Conservation (phyloP, 2,329 filamentous ascomycete genomes). For the Ramichloridium luteum region DNA sequence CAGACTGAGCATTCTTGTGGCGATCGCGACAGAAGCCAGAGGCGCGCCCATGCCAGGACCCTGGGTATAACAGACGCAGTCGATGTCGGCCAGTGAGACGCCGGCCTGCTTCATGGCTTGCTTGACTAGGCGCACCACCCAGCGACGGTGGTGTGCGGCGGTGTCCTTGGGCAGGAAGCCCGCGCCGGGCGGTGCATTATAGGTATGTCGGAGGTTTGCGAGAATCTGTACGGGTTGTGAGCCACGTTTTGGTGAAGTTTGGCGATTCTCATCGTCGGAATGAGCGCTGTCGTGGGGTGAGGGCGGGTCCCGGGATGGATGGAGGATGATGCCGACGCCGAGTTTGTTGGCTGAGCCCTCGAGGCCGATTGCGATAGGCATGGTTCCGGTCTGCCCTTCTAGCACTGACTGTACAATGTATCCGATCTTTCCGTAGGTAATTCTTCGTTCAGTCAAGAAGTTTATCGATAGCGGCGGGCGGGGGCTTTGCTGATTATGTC, state of each 20-base stretch:
- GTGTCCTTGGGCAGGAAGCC: slow-evolving; percentile 97
- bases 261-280: slow-evolving; percentile 19
- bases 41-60: slow-evolving; percentile 96
- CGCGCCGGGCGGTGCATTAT: slow-evolving; percentile 77
- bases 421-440: no score
- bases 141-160: slow-evolving; percentile 75
- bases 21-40: slow-evolving; percentile 73
- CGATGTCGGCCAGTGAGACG: slow-evolving; percentile 52
- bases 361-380: slow-evolving; percentile 54
- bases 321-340: slow-evolving; percentile 81
- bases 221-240: slow-evolving; percentile 54
- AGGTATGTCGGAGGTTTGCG: slow-evolving; percentile 90
- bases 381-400: no score
- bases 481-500: no score
- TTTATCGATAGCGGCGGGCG: no score
- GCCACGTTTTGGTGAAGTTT: slow-evolving; percentile 9
- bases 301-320: slow-evolving; percentile 39
- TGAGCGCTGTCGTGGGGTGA: slow-evolving; percentile 26
- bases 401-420: no score
- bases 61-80: slow-evolving; percentile 91
- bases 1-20: slow-evolving; percentile 65
- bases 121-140: slow-evolving; percentile 72
- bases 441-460: no score
- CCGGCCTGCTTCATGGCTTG: slow-evolving; percentile 61
- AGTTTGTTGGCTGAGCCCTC: slow-evolving; percentile 98